A percentile compares a stretch with the other conserved stretches of the same genome.
phyloP scores from a whole-genome alignment of 2,329 filamentous ascomycete genomes.

The Fusarium fracticaudum region DNA sequence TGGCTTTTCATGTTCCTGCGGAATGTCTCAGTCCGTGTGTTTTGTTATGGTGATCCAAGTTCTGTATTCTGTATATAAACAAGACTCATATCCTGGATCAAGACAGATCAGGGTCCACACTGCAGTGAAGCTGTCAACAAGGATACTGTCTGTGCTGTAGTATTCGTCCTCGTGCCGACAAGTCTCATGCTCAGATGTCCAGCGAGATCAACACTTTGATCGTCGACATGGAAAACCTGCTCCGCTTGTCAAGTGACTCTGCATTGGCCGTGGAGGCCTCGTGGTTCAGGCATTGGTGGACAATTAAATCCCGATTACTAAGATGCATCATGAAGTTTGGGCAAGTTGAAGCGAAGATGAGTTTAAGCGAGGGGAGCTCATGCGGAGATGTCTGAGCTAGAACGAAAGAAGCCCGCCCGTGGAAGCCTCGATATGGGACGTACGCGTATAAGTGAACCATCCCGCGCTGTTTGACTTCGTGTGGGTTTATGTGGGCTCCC shows the following conservation, averaged over 20 bases:
- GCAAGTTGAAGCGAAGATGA: not conserved
- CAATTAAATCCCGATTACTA: not conserved
- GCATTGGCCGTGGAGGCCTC: not conserved
- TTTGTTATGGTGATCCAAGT: not conserved
- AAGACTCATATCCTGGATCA: not conserved
- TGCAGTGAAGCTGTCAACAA: not conserved
- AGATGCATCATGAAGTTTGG: not conserved
- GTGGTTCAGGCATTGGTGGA: conserved; percentile 4
- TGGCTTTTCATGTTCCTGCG: conserved; percentile 5
- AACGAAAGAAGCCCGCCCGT: not conserved
- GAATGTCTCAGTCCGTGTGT: not conserved
- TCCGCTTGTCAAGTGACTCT: not conserved
- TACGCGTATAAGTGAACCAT: not conserved
- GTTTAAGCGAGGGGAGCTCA: not conserved
- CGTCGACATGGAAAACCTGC: not conserved
- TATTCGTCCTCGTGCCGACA: not conserved
- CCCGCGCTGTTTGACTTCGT: too few species aligned
- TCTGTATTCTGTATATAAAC: not conserved
- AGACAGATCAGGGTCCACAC: not conserved
- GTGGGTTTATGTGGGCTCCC: not conserved
- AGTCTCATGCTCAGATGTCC: not conserved
- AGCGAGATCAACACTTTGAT: not conserved
- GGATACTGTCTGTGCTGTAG: not conserved
- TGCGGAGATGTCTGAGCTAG: not conserved
- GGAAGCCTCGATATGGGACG: not conserved